These are phyloP conservation scores for Planoprotostelium fungivorum DNA, from an alignment of 78 protist species.

Conservation along the genomic window DNA sequence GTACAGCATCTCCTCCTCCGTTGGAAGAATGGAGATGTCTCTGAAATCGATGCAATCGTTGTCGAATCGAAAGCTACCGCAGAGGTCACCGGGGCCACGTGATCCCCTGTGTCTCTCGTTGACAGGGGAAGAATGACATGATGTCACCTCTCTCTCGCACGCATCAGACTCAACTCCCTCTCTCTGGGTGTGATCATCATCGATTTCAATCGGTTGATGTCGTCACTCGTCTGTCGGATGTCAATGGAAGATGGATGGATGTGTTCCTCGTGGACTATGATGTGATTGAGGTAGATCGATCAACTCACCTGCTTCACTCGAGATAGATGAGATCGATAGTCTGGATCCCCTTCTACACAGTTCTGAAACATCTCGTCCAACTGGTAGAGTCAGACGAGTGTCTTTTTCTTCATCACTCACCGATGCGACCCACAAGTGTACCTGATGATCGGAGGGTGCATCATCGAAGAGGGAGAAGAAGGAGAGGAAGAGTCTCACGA, in stretches of 20 bases:
- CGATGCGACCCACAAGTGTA: background rate
- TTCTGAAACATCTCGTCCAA: too few species aligned
- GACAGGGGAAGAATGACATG: too few species aligned
- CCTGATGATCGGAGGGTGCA: background rate
- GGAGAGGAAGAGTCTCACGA: background rate
- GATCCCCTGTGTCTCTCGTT: background rate
- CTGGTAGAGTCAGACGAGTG: too few species aligned
- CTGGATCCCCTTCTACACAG: background rate
- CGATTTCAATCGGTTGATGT: background rate
- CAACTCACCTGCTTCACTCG: too few species aligned
- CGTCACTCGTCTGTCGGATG: background rate
- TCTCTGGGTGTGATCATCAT: background rate
- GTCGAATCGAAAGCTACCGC: background rate
- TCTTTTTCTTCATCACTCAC: too few species aligned
- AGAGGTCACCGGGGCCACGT: background rate
- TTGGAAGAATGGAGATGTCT: background rate
- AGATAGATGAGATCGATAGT: background rate
- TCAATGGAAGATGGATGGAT: too few species aligned
- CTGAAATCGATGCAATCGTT: background rate
- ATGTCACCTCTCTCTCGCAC: too few species aligned
- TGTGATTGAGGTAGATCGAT: too few species aligned
- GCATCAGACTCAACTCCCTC: too few species aligned
- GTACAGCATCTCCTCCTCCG: background rate
- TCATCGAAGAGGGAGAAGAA: background rate
- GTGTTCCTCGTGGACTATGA: too few species aligned